phyloP scores from a whole-genome alignment of 2,329 filamentous ascomycete species.

The Exophiala dermatitidis region DNA sequence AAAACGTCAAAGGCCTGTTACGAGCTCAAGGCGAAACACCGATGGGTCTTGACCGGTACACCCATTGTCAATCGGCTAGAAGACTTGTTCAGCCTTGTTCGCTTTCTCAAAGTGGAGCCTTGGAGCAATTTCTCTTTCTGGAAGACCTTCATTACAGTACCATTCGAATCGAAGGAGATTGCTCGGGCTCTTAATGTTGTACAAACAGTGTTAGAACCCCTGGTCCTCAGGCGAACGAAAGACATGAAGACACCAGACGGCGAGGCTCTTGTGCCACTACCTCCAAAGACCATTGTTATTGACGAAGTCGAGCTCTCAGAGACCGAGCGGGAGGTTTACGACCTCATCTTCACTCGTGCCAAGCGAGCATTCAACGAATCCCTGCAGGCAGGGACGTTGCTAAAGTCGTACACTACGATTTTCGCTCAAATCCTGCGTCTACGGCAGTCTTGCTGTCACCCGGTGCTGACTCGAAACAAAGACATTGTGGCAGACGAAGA shows the following conservation, averaged over 20 bases:
- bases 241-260: slow-evolving; percentile 96
- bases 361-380: slow-evolving; percentile 80
- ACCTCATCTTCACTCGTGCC: slow-evolving; percentile 76
- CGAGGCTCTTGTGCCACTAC: slow-evolving; percentile 70
- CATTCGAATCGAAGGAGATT: slow-evolving; percentile 93
- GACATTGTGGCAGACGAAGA: slow-evolving; percentile 81
- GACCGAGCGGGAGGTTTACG: slow-evolving; percentile 82
- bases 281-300: slow-evolving; percentile 73
- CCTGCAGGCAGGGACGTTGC: slow-evolving; percentile 80
- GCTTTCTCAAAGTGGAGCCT: slow-evolving; percentile 87
- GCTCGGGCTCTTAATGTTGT: slow-evolving; percentile 91
- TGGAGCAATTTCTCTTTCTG: slow-evolving; percentile 99
- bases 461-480: slow-evolving; percentile 77
- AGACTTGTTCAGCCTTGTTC: slow-evolving; percentile 86
- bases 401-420: slow-evolving; percentile 95
- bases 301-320: slow-evolving; percentile 80
- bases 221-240: slow-evolving; percentile 93
- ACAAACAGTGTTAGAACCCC: slow-evolving; percentile 87
- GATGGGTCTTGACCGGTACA: slow-evolving; percentile 91
- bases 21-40: slow-evolving; percentile 73
- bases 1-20: slow-evolving; percentile 96
- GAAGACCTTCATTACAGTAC: slow-evolving; percentile 97
- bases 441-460: slow-evolving; percentile 90
- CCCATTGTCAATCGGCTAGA: slow-evolving; percentile 95
- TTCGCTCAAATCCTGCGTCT: slow-evolving; percentile 93